Percentiles rank a stretch among this genome's conserved stretches.
phyloP scores from a whole-genome alignment of 2,329 filamentous ascomycete genomes.

The Monilinia vaccinii-corymbosi region DNA sequence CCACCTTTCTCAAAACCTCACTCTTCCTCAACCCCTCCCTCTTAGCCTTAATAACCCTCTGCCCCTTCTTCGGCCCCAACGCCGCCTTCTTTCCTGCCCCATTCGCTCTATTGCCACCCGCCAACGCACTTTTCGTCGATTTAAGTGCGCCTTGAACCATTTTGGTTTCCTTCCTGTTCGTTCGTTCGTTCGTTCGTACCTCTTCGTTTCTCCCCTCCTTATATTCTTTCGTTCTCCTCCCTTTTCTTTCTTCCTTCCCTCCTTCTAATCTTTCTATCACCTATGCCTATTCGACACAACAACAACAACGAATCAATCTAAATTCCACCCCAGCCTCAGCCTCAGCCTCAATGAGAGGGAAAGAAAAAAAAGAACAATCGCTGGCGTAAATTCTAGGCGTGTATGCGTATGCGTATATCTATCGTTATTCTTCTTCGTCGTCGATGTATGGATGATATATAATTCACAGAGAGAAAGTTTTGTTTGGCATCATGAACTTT shows the following conservation, averaged over 20 bases:
- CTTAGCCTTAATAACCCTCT: conserved; percentile 56
- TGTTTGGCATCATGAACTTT: background rate
- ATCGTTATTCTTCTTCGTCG: no score
- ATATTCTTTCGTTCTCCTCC: background rate
- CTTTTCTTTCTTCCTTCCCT: background rate
- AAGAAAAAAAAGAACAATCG: no score
- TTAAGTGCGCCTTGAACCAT: conserved; percentile 31
- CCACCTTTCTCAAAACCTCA: conserved; percentile 53
- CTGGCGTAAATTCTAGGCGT: no score
- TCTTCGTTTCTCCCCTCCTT: background rate
- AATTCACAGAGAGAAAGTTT: no score
- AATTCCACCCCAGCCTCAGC: no score
- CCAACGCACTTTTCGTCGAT: conserved; percentile 17
- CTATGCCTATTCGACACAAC: no score
- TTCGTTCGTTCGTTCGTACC: background rate
- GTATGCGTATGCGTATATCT: no score
- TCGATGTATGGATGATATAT: no score
- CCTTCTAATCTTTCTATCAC: no score
- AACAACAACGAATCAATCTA: no score
- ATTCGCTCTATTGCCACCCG: background rate
- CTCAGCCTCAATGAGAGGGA: no score
- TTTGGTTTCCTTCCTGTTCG: background rate
- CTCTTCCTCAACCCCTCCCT: conserved; percentile 51
- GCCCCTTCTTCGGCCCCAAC: conserved; percentile 46
- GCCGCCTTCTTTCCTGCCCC: conserved; percentile 26